Percentiles rank a stretch among this genome's conserved stretches.
Conservation (phyloP, 805 yeast species). For the Metschnikowia picachoensis region DNA sequence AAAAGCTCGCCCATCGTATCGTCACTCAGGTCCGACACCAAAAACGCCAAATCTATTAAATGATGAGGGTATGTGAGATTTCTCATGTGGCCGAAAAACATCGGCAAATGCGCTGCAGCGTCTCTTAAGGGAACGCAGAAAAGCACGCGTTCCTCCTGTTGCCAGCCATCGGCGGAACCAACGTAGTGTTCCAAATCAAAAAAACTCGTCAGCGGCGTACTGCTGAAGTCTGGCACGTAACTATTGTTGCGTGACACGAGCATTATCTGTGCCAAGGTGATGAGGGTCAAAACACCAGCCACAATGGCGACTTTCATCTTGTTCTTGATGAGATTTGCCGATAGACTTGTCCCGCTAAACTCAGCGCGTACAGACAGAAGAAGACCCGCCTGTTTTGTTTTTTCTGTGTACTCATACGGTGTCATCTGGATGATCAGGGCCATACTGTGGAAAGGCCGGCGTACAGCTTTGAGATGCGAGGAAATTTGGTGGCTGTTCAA, state of each 20-base stretch:
- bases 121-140: conserved; percentile 90
- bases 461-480: background rate
- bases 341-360: conserved; percentile 5
- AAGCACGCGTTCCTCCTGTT: conserved; percentile 68
- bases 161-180: conserved; percentile 77
- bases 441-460: background rate
- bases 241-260: conserved; percentile 12
- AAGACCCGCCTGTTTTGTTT: conserved; percentile 5
- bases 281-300: conserved; percentile 6
- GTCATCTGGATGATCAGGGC: conserved; percentile 18
- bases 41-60: conserved; percentile 74
- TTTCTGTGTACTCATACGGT: conserved; percentile 19
- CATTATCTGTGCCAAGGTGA: conserved; percentile 16
- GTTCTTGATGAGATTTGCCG: conserved; percentile 11
- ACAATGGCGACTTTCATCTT: conserved; percentile 11
- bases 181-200: conserved; percentile 67
- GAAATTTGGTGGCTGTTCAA: background rate
- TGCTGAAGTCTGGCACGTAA: conserved; percentile 33
- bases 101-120: conserved; percentile 84
- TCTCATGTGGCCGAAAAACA: conserved; percentile 80
- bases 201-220: conserved; percentile 47
- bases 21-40: conserved; percentile 88
- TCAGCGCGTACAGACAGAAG: conserved; percentile 2
- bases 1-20: conserved; percentile 72
- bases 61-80: conserved; percentile 85